Base-by-base conservation (phyloP, 2,329 filamentous ascomycete species). In the Fusarium multiceps region DNA sequence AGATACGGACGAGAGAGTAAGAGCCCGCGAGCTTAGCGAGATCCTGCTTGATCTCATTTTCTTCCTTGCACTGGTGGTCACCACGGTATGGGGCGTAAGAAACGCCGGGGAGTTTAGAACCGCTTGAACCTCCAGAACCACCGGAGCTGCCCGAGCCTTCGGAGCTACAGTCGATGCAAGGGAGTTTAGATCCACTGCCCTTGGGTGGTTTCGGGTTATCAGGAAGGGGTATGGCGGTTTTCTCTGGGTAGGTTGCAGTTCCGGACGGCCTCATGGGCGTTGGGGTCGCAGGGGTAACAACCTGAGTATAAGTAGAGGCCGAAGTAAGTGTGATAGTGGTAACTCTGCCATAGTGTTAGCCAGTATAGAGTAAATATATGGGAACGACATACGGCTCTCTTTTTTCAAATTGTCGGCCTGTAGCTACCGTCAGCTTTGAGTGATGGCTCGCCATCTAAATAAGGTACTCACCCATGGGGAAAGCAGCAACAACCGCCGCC, bases 1-100 rank as follows among this genome's bases (percentile, higher is more conserved):
- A 97, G 75, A 92, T 87, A 53, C 94, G 92, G 57, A 97, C 82
- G 37, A 89, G 79, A 20, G 84, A 83, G 79, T 91, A 94, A 16
- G 80, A 78, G 23, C 80, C 77, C 16, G 81, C 82, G 28, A 88
- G 82, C 54, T 80, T 80, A 18, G 81, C 80, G 72, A 96, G 87
- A 74, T 97, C 93, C 21, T 80, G 76, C 63, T 87, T 82, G 54
- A 97, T 85, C 72, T 93, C 82, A 2, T 82, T 80, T 55, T 85
- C 81, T 8, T 85, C 82, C 79, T 95, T 96, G 86, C 93, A 97
- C 59, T 80, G 80, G 30, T 86, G 83, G 63, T 87, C 83, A 14
- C 77, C 78, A 27, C 81, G 82, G 77, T 85, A 86, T 1, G 84
- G 84, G 2, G 84, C 82, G 70, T 86, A 86, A 3, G 84, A 82